A percentile compares a stretch with the other conserved stretches of the same genome.
These are phyloP conservation scores for Cucumis melo DNA, from an alignment of 306 rosid species.

Conservation along the genomic window DNA sequence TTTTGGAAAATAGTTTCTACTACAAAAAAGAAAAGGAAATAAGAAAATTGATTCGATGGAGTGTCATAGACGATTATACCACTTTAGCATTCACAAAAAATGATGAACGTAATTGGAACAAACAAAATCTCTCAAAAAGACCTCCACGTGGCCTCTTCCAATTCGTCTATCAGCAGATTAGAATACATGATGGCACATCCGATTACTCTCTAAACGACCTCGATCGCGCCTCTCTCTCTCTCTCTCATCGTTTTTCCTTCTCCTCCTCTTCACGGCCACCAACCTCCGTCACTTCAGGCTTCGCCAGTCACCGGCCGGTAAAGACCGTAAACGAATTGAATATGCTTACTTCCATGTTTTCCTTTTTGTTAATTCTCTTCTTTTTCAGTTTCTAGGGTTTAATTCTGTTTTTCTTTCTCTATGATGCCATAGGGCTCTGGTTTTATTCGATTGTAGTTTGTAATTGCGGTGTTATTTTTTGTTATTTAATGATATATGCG, in stretches of 20 bases:
- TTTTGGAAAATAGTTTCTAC: too few species aligned
- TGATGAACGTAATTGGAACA: background rate
- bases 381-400: constrained; percentile 3
- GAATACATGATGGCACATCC: constrained; percentile 7
- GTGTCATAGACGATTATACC: background rate
- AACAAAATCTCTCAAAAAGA: background rate
- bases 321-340: background rate
- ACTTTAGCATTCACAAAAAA: background rate
- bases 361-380: background rate
- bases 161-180: background rate
- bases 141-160: background rate
- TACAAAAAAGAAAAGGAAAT: too few species aligned
- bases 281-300: constrained; percentile 10
- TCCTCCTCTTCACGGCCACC: constrained; percentile 1
- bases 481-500: background rate
- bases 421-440: background rate
- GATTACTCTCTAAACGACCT: constrained; percentile 6
- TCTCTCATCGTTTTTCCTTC: background rate
- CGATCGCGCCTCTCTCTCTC: constrained; percentile 3
- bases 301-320: constrained; percentile 1
- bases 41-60: background rate
- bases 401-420: background rate
- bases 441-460: background rate
- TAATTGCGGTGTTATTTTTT: background rate
- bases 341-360: background rate